These are phyloP conservation scores for Thinopyrum elongatum DNA, from an alignment of 176 grass and related monocot genomes.

Conservation along the genomic window DNA sequence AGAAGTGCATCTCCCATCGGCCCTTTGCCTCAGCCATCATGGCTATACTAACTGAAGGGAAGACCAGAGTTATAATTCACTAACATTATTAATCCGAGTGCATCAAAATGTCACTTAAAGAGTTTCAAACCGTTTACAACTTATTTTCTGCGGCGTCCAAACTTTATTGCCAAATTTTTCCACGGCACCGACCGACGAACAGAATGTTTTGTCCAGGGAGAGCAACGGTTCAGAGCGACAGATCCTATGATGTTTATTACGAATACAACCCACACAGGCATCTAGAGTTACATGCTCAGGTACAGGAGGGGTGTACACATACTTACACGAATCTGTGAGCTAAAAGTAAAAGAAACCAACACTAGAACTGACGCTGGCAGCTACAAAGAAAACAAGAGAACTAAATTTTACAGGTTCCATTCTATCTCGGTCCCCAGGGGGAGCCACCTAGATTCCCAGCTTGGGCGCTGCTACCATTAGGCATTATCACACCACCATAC, in stretches of 20 bases:
- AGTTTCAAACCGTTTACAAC: not conserved
- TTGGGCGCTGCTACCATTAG: slow-evolving; percentile 33
- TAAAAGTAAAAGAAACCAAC: not conserved
- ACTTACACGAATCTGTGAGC: slow-evolving; percentile 36
- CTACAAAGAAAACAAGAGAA: slow-evolving; percentile 14
- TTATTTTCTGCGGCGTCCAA: not conserved
- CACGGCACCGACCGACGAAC: not conserved
- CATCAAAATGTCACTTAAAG: not conserved
- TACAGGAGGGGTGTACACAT: slow-evolving; percentile 31
- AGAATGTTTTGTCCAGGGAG: not conserved
- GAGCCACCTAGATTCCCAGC: slow-evolving; percentile 11
- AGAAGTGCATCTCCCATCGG: not conserved
- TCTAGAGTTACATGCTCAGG: slow-evolving; percentile 47
- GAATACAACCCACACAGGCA: slow-evolving; percentile 30
- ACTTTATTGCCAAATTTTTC: not conserved
- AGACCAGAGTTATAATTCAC: not conserved
- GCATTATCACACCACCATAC: slow-evolving; percentile 2
- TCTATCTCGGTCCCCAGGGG: slow-evolving; percentile 41
- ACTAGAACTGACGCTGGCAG: slow-evolving; percentile 28
- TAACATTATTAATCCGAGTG: not conserved
- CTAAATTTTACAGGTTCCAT: slow-evolving; percentile 11
- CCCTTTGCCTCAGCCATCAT: not conserved
- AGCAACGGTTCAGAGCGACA: not conserved
- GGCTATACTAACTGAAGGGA: not conserved
- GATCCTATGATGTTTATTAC: not conserved